These are phyloP conservation scores for Lunularia cruciata DNA, from an alignment of 225 moss, liverwort and hornwort genomes.

Conservation along the genomic window DNA sequence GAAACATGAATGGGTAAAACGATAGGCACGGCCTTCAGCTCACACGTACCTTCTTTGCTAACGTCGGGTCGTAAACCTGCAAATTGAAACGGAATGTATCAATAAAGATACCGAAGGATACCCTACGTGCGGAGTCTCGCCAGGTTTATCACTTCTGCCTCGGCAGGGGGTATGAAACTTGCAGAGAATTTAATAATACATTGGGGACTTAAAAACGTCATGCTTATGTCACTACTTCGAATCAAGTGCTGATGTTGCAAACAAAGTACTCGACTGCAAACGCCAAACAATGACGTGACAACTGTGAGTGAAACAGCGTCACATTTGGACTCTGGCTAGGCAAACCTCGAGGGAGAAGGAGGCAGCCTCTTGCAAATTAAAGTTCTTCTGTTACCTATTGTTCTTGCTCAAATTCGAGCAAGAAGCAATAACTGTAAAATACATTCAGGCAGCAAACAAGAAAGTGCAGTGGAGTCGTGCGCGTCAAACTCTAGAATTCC, in stretches of 20 bases:
- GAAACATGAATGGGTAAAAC: background rate
- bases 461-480: conserved; percentile 5
- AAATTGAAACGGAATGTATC: conserved; percentile 20
- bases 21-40: background rate
- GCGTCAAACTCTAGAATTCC: conserved; percentile 16
- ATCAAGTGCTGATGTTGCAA: too few species aligned
- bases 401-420: conserved; percentile 1
- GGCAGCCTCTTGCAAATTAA: background rate
- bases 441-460: conserved; percentile 1
- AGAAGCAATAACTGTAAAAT: background rate
- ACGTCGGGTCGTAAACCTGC: conserved; percentile 50
- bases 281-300: background rate
- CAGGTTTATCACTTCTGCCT: background rate
- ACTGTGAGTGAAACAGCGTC: background rate
- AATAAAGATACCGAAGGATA: background rate
- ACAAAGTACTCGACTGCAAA: background rate
- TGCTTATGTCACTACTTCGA: too few species aligned
- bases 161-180: too few species aligned
- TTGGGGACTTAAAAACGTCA: too few species aligned
- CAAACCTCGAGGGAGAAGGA: background rate
- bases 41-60: conserved; percentile 44
- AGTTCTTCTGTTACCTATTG: conserved; percentile 4
- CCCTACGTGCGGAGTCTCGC: background rate
- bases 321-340: too few species aligned
- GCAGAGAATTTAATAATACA: too few species aligned